These are phyloP conservation scores for Melocanna baccifera DNA, from an alignment of 176 grass and related monocot species.

Conservation along the genomic window DNA sequence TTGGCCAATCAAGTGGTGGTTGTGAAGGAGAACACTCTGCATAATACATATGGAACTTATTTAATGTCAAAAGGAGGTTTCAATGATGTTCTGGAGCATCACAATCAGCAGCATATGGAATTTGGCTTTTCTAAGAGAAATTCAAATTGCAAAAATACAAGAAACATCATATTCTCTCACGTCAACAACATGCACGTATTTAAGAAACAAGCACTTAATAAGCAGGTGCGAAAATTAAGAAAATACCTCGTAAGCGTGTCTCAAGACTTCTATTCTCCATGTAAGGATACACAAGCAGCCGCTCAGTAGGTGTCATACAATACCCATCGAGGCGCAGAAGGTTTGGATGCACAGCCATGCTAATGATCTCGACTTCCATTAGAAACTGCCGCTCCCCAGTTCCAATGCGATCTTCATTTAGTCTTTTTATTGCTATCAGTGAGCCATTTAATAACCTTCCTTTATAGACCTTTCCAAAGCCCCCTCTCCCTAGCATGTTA, in stretches of 20 bases:
- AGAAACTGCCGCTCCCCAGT: too few species aligned
- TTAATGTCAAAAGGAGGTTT: background rate
- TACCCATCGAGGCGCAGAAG: background rate
- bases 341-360: too few species aligned
- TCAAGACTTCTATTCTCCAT: constrained; percentile 56
- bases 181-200: background rate
- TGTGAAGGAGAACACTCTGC: constrained; percentile 22
- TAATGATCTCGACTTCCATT: too few species aligned
- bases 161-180: background rate
- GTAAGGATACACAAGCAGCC: constrained; percentile 58
- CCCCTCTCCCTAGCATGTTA: too few species aligned
- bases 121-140: too few species aligned
- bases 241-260: constrained; percentile 43
- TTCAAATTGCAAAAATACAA: too few species aligned
- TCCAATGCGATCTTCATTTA: too few species aligned
- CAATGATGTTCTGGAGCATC: background rate
- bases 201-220: background rate
- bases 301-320: constrained; percentile 44
- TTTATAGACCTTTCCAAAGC: too few species aligned
- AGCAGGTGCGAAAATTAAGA: background rate
- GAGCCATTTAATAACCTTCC: too few species aligned
- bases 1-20: constrained; percentile 34
- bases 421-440: too few species aligned
- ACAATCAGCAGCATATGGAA: too few species aligned
- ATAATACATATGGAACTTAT: background rate